phyloP scores from a whole-genome alignment of 257 asterid genomes.

The Eustoma russellianum region DNA sequence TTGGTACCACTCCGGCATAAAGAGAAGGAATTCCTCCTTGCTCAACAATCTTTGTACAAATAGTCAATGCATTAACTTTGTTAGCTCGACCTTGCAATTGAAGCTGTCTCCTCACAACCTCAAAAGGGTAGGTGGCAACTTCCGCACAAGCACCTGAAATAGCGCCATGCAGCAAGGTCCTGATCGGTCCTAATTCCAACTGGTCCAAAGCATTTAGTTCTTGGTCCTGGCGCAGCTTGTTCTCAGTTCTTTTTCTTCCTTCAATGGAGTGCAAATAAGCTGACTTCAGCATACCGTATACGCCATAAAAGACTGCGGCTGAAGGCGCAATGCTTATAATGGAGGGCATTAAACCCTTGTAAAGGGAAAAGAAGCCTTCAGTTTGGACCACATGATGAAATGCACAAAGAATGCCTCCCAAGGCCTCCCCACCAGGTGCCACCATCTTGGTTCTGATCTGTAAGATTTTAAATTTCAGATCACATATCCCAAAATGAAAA shows the following conservation, averaged over 20 bases:
- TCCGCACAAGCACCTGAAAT: constrained; percentile 98
- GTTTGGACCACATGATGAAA: constrained; percentile 69
- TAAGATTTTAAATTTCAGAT: constrained; percentile 20
- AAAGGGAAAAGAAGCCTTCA: constrained; percentile 90
- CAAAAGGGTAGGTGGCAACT: constrained; percentile 91
- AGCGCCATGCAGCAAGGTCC: constrained; percentile 93
- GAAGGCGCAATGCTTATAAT: constrained; percentile 96
- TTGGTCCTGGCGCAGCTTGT: constrained; percentile 46
- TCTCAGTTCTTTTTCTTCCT: constrained; percentile 64
- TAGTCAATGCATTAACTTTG: constrained; percentile 60
- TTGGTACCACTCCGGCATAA: constrained; percentile 86
- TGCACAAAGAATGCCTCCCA: constrained; percentile 92
- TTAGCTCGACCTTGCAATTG: constrained; percentile 79
- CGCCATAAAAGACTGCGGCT: constrained; percentile 95
- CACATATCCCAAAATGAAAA: constrained; percentile 10
- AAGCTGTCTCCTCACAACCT: constrained; percentile 90
- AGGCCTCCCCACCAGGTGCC: constrained; percentile 90
- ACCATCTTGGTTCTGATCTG: constrained; percentile 92
- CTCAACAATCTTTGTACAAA: constrained; percentile 58
- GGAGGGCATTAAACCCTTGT: constrained; percentile 86
- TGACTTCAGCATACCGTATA: constrained; percentile 79
- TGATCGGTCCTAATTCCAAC: constrained; percentile 79
- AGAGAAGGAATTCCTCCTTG: constrained; percentile 88
- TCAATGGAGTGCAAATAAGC: constrained; percentile 73
- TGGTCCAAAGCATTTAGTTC: constrained; percentile 80